Conservation (phyloP, 1,139 yeast genomes). For the Geotrichum aggregatum region DNA sequence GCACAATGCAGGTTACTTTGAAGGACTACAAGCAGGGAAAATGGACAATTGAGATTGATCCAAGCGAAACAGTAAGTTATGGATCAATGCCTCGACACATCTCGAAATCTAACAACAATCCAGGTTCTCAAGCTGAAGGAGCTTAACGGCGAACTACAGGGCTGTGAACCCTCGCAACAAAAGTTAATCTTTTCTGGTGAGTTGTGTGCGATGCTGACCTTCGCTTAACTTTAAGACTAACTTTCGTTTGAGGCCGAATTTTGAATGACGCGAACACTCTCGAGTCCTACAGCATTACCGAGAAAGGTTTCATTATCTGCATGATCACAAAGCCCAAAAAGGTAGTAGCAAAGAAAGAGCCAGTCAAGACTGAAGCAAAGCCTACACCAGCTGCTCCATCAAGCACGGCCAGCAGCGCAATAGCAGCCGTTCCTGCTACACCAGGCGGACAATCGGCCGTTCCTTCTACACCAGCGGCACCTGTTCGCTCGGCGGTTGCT, state of each 20-base stretch:
- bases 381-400: constrained; percentile 16
- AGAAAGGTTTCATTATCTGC: constrained; percentile 85
- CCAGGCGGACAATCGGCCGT: constrained; percentile 27
- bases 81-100: not conserved
- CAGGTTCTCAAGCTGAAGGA: constrained; percentile 68
- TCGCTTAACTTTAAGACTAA: constrained; percentile 6
- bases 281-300: constrained; percentile 66
- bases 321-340: constrained; percentile 61
- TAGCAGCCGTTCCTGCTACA: constrained; percentile 29
- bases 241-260: constrained; percentile 52
- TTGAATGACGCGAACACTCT: constrained; percentile 77
- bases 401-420: constrained; percentile 28
- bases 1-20: constrained; percentile 69
- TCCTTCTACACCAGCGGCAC: constrained; percentile 28
- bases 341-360: constrained; percentile 23
- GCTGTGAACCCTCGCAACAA: constrained; percentile 69
- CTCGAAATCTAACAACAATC: not conserved
- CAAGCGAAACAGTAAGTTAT: constrained; percentile 57
- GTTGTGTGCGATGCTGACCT: constrained; percentile 21
- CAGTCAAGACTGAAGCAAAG: constrained; percentile 26
- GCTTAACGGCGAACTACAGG: constrained; percentile 62
- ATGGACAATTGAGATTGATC: constrained; percentile 73
- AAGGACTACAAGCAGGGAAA: constrained; percentile 92
- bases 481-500: constrained; percentile 33
- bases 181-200: constrained; percentile 84